Conservation (phyloP, 2,329 filamentous ascomycete species). For the Hypoxylon sp. region DNA sequence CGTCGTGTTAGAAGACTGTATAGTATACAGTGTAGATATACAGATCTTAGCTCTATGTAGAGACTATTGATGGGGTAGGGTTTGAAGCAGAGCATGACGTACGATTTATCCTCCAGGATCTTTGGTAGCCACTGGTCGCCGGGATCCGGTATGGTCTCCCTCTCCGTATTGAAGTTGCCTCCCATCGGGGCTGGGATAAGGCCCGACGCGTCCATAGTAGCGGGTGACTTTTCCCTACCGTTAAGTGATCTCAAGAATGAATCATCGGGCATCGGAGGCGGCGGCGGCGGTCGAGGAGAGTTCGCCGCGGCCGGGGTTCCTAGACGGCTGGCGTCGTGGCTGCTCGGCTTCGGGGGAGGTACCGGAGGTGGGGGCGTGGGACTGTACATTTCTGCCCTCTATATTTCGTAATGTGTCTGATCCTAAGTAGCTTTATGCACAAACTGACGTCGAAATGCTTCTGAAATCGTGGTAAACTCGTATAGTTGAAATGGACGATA, state of each 20-base stretch:
- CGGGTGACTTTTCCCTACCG: conserved; percentile 45
- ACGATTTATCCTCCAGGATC: conserved; percentile 86
- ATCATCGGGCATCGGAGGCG: conserved; percentile 57
- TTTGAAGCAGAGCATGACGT: conserved; percentile 54
- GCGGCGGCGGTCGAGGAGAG: conserved; percentile 62
- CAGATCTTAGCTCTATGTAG: not conserved
- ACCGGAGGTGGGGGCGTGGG: conserved; percentile 73
- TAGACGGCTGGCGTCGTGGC: conserved; percentile 77
- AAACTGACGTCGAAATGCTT: not conserved
- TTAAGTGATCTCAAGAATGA: conserved; percentile 46
- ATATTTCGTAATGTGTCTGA: not conserved
- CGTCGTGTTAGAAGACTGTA: conserved; percentile 32
- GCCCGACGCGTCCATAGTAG: conserved; percentile 50
- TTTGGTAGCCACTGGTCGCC: conserved; percentile 85
- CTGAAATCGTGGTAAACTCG: not conserved
- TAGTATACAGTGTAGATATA: not conserved
- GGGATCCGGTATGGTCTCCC: conserved; percentile 66
- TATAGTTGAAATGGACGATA: conserved; percentile 1
- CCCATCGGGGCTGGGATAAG: conserved; percentile 51
- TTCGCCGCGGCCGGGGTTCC: conserved; percentile 71
- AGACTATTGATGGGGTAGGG: not conserved
- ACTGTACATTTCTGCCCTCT: conserved; percentile 51
- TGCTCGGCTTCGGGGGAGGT: conserved; percentile 79
- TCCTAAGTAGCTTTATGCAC: not conserved
- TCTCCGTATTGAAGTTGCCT: conserved; percentile 51